Evolutionary conservation across 345 rosid genomes (phyloP).

Genomic region (Eucalyptus sp.): DNA sequence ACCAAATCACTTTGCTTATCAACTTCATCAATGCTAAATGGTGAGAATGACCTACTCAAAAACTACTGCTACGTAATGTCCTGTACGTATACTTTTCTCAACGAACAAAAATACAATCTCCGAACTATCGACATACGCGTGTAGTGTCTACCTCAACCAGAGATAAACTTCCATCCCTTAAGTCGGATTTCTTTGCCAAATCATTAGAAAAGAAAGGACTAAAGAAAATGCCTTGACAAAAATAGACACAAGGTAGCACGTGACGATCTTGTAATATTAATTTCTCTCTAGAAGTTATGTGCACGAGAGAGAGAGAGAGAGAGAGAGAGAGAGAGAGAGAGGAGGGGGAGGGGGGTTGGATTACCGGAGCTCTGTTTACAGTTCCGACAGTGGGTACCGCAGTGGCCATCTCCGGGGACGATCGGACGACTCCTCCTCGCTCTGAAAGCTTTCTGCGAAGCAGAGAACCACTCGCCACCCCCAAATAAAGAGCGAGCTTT

Average conservation of each 20-base stretch:
- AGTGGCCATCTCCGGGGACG: constrained; percentile 49
- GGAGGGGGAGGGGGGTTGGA: neutral
- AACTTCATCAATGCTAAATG: neutral
- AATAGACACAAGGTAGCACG: neutral
- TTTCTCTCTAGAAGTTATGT: neutral
- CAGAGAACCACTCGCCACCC: neutral
- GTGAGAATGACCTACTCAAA: neutral
- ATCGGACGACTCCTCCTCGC: neutral
- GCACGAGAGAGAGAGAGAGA: neutral
- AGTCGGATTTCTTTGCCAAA: neutral
- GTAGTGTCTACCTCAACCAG: neutral
- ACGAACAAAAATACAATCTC: neutral
- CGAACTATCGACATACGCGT: neutral
- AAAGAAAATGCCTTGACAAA: neutral
- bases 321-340: too few relatives aligned
- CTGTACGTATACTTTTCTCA: neutral
- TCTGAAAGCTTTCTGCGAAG: neutral
- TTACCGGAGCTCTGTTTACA: constrained; percentile 68
- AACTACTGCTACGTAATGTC: neutral
- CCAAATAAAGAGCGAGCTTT: neutral
- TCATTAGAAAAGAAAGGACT: neutral
- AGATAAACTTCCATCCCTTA: neutral
- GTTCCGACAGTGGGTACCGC: constrained; percentile 73
- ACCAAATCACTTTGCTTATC: neutral
- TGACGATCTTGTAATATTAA: neutral